These are phyloP conservation scores for Lizonia empirigonia DNA, from an alignment of 2,329 filamentous ascomycete species.

Conservation along the genomic window DNA sequence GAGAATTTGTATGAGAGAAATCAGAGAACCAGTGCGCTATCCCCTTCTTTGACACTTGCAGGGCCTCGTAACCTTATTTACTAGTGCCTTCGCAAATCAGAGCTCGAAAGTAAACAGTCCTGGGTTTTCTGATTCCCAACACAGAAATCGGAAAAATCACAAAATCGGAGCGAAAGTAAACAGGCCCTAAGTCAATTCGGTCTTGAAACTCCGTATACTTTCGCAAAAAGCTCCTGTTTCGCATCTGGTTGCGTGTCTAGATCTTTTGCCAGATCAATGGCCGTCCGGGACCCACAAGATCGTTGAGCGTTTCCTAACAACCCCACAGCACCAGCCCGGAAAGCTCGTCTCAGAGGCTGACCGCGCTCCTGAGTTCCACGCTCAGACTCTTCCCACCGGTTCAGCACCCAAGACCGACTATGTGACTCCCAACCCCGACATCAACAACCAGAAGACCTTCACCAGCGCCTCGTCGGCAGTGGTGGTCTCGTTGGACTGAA, in stretches of 20 bases:
- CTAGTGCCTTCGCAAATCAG: no score
- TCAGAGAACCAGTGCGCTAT: no score
- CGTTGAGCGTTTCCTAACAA: neutral
- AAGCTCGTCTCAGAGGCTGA: slow-evolving; percentile 62
- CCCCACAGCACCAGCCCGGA: slow-evolving; percentile 67
- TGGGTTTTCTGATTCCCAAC: no score
- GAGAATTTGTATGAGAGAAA: no score
- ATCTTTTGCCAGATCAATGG: neutral
- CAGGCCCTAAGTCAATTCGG: slow-evolving; percentile 42
- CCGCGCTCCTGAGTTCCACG: slow-evolving; percentile 63
- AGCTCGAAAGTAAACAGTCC: no score
- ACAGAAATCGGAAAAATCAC: no score
- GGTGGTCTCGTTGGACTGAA: slow-evolving; percentile 53
- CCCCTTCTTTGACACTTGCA: no score
- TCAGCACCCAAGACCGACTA: slow-evolving; percentile 61
- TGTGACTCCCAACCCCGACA: slow-evolving; percentile 54
- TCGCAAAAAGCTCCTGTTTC: neutral
- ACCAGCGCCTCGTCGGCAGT: slow-evolving; percentile 53
- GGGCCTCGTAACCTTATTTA: no score
- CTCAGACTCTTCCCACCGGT: slow-evolving; percentile 65
- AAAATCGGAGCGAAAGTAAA: no score
- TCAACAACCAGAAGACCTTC: slow-evolving; percentile 50
- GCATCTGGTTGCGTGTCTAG: neutral
- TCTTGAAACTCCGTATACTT: neutral
- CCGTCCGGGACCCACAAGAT: neutral